Evolutionary conservation across 139 green algal genomes (phyloP).

Genomic region (Limnomonas spitsbergensis): DNA sequence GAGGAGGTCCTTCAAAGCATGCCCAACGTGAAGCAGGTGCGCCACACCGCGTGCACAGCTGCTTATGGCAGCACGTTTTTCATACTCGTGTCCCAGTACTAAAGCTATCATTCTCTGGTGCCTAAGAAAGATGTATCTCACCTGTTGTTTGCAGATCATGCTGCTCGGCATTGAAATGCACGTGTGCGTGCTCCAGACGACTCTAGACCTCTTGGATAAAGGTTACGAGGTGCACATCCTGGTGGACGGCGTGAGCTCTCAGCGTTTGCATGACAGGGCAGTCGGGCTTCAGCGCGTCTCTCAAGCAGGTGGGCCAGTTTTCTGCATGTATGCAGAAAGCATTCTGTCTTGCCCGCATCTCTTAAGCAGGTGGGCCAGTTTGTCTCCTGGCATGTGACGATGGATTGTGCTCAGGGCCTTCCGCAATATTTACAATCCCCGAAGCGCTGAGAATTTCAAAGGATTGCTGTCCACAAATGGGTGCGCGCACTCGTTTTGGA

Average conservation of each 20-base stretch:
- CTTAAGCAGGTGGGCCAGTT: conserved; percentile 29
- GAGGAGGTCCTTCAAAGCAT: conserved; percentile 9
- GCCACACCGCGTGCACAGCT: background rate
- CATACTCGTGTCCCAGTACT: too few relatives aligned
- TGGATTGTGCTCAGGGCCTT: too few relatives aligned
- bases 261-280: conserved; percentile 58
- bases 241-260: conserved; percentile 73
- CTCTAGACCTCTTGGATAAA: conserved; percentile 51
- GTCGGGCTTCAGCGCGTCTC: conserved; percentile 56
- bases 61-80: background rate
- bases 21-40: conserved; percentile 36
- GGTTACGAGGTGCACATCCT: conserved; percentile 79
- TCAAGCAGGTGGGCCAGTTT: conserved; percentile 28
- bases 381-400: too few relatives aligned
- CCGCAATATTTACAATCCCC: too few relatives aligned
- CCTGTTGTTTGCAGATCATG: too few relatives aligned
- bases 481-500: too few relatives aligned
- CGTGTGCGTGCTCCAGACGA: conserved; percentile 89
- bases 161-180: conserved; percentile 85
- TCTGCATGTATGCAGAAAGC: conserved; percentile 47
- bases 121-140: too few relatives aligned
- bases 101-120: too few relatives aligned
- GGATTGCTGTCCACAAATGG: too few relatives aligned
- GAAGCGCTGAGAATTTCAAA: too few relatives aligned
- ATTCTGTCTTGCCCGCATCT: conserved; percentile 54